Base-by-base conservation (phyloP, 2,329 filamentous ascomycete species). In the Chrysosporium keratinophilum region DNA sequence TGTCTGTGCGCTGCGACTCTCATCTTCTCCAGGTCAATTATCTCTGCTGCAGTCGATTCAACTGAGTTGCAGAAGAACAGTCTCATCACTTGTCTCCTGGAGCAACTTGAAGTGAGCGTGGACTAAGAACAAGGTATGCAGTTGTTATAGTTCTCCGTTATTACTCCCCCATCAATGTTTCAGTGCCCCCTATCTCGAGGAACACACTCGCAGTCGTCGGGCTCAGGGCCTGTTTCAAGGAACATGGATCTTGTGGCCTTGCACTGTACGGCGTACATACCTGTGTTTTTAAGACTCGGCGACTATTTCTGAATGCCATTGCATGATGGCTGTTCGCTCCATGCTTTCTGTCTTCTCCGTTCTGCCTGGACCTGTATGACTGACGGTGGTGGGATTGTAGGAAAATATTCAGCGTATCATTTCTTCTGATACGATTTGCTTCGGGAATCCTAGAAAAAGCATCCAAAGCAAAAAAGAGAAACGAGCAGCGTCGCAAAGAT, bases 401-500 rank as follows among this genome's bases (percentile, higher is more conserved):
- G 23, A 28, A 28, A 28, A 4, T 28, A n/a, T n/a, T n/a, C n/a
- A n/a, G n/a, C 23, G 23, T 28, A 28, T 28, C 23, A n/a, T n/a
- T n/a, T n/a, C n/a, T n/a, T n/a, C 7, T 4, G 23, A 28, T 28
- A 28, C 23, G 23, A 28, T 7, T 3, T 28, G 3, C 23, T 28
- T 28, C 23, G n/a, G n/a, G n/a, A n/a, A n/a, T n/a, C n/a, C n/a
- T n/a, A n/a, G n/a, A n/a, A n/a, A n/a, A n/a, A n/a, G n/a, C n/a
- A n/a, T n/a, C n/a, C n/a, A n/a, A n/a, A n/a, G n/a, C 3, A 19
- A 28, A 35, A 42, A 42, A 17, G 14, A 42, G 5, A 45, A 34
- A 17, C 14, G 1, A 51, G 35, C 31, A n/a, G n/a, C n/a, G n/a
- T n/a, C n/a, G n/a, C n/a, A 23, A 54, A n/a, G 34, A 54, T 56